Evolutionary conservation across 2,329 filamentous ascomycete genomes (phyloP).

Genomic region (Fusarium chlamydosporum): DNA sequence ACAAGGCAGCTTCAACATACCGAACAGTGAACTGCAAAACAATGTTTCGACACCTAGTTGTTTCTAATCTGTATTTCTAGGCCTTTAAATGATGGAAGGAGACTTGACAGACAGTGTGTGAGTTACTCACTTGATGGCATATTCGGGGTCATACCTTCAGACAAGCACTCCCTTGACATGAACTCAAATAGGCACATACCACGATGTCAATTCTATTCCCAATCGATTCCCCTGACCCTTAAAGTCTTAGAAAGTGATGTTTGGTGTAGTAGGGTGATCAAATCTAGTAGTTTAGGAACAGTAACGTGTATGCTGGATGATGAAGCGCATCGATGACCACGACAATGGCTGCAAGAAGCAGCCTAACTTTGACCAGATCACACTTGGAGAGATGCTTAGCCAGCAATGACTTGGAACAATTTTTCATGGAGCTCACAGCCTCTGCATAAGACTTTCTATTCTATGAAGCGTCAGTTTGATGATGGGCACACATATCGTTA

Average conservation of each 20-base stretch:
- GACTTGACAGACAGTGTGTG: not conserved
- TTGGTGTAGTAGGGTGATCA: too few relatives aligned
- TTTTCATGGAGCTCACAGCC: not conserved
- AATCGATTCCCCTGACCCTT: too few relatives aligned
- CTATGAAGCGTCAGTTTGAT: not conserved
- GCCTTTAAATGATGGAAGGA: fast-evolving
- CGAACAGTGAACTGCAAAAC: not conserved
- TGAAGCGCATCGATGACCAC: too few relatives aligned
- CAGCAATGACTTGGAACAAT: too few relatives aligned
- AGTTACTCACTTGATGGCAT: not conserved
- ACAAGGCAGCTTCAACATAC: not conserved
- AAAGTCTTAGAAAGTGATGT: too few relatives aligned
- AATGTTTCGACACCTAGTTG: not conserved
- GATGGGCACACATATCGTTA: not conserved
- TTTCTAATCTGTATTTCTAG: not conserved
- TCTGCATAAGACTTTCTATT: not conserved
- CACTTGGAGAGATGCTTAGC: too few relatives aligned
- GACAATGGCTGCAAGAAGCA: too few relatives aligned
- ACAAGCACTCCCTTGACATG: not conserved
- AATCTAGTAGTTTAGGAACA: not conserved
- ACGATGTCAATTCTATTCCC: not conserved
- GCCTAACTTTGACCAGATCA: too few relatives aligned
- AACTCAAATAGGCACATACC: not conserved
- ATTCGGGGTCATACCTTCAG: not conserved
- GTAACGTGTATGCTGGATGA: too few relatives aligned